Percentiles rank a stretch among this genome's conserved stretches.
These are phyloP conservation scores for Solanum bukasovii DNA, from an alignment of 257 asterid species.

Conservation along the genomic window DNA sequence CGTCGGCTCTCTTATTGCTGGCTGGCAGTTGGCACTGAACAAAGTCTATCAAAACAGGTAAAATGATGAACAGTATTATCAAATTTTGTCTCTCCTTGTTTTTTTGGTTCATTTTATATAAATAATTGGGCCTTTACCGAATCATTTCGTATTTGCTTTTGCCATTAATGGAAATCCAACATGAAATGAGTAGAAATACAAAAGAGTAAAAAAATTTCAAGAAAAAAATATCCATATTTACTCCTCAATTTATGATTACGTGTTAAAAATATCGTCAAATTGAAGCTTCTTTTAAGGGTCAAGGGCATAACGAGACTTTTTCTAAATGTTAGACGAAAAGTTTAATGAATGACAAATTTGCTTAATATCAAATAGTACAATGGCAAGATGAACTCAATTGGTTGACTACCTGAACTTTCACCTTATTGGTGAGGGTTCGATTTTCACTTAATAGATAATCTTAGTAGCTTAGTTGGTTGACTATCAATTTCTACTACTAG, in stretches of 20 bases:
- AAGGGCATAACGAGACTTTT: background rate
- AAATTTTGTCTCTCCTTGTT: background rate
- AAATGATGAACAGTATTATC: background rate
- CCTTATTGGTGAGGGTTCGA: no score
- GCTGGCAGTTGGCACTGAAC: conserved; percentile 25
- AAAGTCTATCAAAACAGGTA: background rate
- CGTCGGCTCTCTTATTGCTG: conserved; percentile 51
- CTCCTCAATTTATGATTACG: background rate
- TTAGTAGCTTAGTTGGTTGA: background rate
- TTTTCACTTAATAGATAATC: no score
- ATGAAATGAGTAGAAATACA: background rate
- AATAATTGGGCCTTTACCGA: background rate
- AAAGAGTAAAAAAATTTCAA: background rate
- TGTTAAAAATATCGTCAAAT: background rate
- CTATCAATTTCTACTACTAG: no score
- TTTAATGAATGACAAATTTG: background rate
- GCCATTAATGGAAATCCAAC: background rate
- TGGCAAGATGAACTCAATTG: background rate
- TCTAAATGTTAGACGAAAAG: background rate
- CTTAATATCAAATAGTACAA: background rate
- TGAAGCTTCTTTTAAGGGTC: background rate
- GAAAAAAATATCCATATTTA: background rate
- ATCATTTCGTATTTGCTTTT: background rate
- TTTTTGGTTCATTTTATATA: background rate
- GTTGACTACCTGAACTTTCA: background rate